Evolutionary conservation across 352 stramenopile genomes (phyloP), one percentile per base, ranked within the genome.

Genomic region (Phytophthora agathidicida): DNA sequence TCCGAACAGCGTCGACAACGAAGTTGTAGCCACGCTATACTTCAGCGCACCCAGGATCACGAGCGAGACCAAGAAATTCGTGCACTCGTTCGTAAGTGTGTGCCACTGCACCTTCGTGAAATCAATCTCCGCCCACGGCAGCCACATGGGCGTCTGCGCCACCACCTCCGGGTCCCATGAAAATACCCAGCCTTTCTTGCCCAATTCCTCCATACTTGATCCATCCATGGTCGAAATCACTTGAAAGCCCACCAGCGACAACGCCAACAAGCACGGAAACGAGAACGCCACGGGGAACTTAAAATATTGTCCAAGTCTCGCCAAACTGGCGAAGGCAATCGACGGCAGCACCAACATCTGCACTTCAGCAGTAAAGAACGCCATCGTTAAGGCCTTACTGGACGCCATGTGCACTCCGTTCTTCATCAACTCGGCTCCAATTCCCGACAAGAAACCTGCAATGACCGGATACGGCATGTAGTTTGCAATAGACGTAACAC

Each of bases 381-480:
- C 37, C 24, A 54, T 47, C 4, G 77, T 79, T 30, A 89, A 65
- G 5, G 71, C 74, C 22, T 88, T 73, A 39, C 74, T 82, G 0
- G 85, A 79, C 0, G 83, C 83, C 79, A 92, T 90, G 63, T 94
- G 80, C 37, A 94, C 68, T 26, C 85, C 85, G 57, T 94, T 91
- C 39, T 83, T 86, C 52, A 94, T 81, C 28, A 94, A 59, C 14
- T 90, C 74, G 1, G 77, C 85, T 42, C 85, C 85, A 48, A 94
- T 91, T 8, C 85, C 85, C 7, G 85, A 91, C 3, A 94, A 58
- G 52, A 94, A 94, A 0, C 85, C 85, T 10, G 85, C 80, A 67
- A 94, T 92, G 2, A 94, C 82, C 44, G 85, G 85, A 36, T 89
- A 94, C 32, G 85, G 85, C 70, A 92, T 90, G 62, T 94, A 94